phyloP scores from a whole-genome alignment of 2,329 filamentous ascomycete genomes.

The Aphanocladium album region DNA sequence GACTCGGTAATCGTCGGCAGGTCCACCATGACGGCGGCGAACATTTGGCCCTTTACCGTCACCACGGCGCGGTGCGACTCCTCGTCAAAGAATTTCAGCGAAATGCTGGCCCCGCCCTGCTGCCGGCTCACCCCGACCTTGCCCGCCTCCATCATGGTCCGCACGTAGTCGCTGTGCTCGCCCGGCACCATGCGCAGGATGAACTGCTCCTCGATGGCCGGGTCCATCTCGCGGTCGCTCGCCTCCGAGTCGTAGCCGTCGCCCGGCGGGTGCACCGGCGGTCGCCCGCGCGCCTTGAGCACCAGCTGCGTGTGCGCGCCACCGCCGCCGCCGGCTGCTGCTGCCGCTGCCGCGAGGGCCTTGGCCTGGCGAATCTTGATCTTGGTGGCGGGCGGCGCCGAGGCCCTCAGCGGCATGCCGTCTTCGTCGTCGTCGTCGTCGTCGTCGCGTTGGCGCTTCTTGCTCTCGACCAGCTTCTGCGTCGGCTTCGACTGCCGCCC shows the following conservation, averaged over 20 bases:
- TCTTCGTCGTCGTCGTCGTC: conserved; percentile 45
- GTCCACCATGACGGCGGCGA: conserved; percentile 75
- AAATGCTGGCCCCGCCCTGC: conserved; percentile 70
- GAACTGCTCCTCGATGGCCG: conserved; percentile 83
- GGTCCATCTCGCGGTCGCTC: conserved; percentile 82
- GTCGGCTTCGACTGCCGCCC: conserved; percentile 56
- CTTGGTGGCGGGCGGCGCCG: conserved; percentile 39
- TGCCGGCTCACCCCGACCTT: conserved; percentile 63
- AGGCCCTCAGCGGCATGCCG: conserved; percentile 26
- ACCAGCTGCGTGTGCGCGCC: conserved; percentile 33
- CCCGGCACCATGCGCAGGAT: conserved; percentile 84
- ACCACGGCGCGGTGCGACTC: conserved; percentile 71
- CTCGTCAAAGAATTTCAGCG: conserved; percentile 71
- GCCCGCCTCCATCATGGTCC: conserved; percentile 68
- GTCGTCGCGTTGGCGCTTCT: conserved; percentile 57
- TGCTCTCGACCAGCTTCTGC: conserved; percentile 51
- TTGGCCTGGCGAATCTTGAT: conserved; percentile 47
- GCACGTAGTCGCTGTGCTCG: conserved; percentile 78
- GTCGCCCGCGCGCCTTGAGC: conserved; percentile 62
- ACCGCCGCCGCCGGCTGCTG: too few species aligned
- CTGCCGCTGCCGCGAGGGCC: conserved; percentile 19
- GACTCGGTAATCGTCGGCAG: conserved; percentile 82
- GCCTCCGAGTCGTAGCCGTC: conserved; percentile 97
- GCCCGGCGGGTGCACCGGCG: conserved; percentile 65
- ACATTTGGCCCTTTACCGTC: conserved; percentile 62